Evolutionary conservation across 768 basidiomycete species (phyloP).

Genomic region (Tulasnella calospora): DNA sequence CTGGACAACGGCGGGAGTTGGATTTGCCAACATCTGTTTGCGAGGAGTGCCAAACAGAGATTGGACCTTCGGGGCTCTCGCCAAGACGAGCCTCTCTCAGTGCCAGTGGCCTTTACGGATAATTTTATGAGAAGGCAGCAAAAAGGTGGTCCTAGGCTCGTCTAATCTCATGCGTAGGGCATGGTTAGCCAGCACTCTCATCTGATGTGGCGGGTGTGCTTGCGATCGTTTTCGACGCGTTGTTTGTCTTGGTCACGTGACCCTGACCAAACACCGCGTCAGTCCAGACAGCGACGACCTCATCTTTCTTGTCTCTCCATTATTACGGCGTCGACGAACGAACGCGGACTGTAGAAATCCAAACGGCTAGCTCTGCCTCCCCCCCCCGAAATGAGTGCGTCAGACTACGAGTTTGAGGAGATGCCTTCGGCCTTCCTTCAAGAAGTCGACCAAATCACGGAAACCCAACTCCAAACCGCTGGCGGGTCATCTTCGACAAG

Average conservation of each 20-base stretch:
- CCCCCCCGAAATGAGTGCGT: conserved; percentile 57
- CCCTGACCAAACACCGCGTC: background rate
- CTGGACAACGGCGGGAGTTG: too few relatives aligned
- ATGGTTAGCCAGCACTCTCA: background rate
- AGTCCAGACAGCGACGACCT: conserved; percentile 4
- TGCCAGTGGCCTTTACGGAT: too few relatives aligned
- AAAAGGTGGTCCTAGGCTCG: too few relatives aligned
- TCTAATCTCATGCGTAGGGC: background rate
- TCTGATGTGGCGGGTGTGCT: too few relatives aligned
- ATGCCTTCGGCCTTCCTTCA: conserved; percentile 55
- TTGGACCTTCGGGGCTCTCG: too few relatives aligned
- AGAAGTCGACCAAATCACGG: conserved; percentile 68
- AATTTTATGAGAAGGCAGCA: too few relatives aligned
- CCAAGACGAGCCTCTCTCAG: too few relatives aligned
- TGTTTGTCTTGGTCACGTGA: background rate
- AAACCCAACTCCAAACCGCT: conserved; percentile 41
- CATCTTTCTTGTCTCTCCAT: background rate
- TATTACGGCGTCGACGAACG: background rate
- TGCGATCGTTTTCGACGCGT: background rate
- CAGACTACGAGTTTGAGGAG: conserved; percentile 68
- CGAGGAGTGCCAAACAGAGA: too few relatives aligned
- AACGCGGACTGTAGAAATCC: background rate
- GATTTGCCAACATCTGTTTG: too few relatives aligned
- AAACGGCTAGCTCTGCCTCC: background rate
- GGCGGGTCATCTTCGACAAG: conserved; percentile 29